phyloP scores from a whole-genome alignment of 345 rosid genomes.

The Rubroshorea leprosula region DNA sequence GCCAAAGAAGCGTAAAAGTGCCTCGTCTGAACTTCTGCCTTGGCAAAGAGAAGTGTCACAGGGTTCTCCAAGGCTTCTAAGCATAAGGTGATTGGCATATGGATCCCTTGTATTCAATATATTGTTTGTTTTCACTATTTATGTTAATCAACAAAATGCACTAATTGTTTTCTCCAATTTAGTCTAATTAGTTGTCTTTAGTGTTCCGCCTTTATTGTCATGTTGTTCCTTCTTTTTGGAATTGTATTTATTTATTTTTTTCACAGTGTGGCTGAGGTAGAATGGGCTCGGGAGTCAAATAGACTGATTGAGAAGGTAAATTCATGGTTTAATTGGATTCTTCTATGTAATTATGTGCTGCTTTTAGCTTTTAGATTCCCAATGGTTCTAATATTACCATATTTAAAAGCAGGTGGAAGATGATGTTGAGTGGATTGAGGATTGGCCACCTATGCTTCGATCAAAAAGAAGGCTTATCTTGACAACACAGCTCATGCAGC shows the following conservation, averaged over 20 bases:
- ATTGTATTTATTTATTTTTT: conserved; percentile 11
- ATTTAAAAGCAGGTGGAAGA: conserved; percentile 53
- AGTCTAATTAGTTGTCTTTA: too few relatives aligned
- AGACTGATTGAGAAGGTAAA: conserved; percentile 69
- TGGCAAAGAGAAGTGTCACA: conserved; percentile 63
- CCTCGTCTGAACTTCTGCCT: conserved; percentile 43
- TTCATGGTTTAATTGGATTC: conserved; percentile 12
- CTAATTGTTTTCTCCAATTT: too few relatives aligned
- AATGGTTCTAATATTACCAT: conserved; percentile 9
- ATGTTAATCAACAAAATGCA: conserved; percentile 5
- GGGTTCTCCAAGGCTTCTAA: conserved; percentile 41
- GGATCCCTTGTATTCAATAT: not conserved
- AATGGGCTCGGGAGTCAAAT: conserved; percentile 61
- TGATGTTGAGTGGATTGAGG: conserved; percentile 45
- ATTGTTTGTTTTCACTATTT: not conserved
- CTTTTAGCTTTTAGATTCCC: conserved; percentile 12
- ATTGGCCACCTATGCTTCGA: conserved; percentile 35
- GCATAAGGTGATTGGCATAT: conserved; percentile 48
- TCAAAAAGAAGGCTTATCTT: conserved; percentile 72
- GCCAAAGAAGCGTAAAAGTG: conserved; percentile 63
- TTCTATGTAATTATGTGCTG: not conserved
- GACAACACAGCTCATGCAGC: conserved; percentile 83
- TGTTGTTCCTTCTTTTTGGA: conserved; percentile 1
- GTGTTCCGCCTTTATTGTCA: too few relatives aligned
- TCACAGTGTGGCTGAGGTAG: conserved; percentile 64